A percentile compares a stretch with the other conserved stretches of the same genome.
phyloP scores from a whole-genome alignment of 345 rosid species.

The Sonneratia alba region DNA sequence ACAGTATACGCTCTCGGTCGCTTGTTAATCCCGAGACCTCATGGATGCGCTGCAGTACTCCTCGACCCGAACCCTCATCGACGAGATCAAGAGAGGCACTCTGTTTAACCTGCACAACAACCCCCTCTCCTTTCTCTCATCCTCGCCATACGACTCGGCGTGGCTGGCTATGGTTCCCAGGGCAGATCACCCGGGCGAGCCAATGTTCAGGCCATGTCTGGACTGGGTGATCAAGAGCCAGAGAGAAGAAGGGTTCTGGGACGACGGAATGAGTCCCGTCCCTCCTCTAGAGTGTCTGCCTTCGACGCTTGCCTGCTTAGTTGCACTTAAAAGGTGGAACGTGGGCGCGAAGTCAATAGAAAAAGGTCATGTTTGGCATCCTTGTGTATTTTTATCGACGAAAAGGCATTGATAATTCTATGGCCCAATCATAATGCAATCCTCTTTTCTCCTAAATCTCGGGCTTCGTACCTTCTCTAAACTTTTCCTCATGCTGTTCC shows the following conservation, averaged over 20 bases:
- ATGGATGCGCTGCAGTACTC: constrained; percentile 10
- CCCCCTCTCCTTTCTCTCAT: constrained; percentile 25
- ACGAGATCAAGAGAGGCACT: constrained; percentile 24
- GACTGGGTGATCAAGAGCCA: constrained; percentile 52
- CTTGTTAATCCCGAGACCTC: background rate
- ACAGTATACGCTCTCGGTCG: background rate
- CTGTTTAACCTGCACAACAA: constrained; percentile 4
- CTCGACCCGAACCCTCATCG: constrained; percentile 18
- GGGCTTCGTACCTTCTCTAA: too few relatives aligned
- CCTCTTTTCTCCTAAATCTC: too few relatives aligned
- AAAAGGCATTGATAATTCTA: too few relatives aligned
- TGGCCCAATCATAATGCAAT: background rate
- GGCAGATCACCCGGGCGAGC: constrained; percentile 10
- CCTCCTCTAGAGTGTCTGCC: constrained; percentile 26
- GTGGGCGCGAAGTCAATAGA: constrained; percentile 11
- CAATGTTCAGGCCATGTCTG: constrained; percentile 47
- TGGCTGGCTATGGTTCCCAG: constrained; percentile 52
- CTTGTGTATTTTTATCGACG: background rate
- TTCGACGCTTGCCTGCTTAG: constrained; percentile 43
- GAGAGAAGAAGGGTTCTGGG: constrained; percentile 41
- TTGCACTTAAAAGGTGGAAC: constrained; percentile 45
- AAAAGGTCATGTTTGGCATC: constrained; percentile 21
- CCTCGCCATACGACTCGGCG: constrained; percentile 53
- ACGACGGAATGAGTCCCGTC: constrained; percentile 13
- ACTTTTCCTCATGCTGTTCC: background rate